These are phyloP conservation scores for Thymus mandschuricus DNA, from an alignment of 257 asterid species.

Conservation along the genomic window DNA sequence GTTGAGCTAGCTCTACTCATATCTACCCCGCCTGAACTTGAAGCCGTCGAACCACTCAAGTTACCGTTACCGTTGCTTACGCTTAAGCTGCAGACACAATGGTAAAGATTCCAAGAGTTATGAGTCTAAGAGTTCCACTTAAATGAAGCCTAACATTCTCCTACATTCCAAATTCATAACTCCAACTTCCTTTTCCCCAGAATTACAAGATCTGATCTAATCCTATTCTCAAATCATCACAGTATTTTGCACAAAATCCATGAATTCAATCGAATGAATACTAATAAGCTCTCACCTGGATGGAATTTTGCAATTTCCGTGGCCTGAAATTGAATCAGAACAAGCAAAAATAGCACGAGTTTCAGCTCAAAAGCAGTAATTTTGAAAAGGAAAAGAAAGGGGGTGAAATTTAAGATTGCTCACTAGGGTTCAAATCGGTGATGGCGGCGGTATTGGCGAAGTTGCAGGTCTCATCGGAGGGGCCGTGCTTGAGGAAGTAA, in stretches of 20 bases:
- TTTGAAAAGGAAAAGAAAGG: background rate
- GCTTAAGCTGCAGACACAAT: conserved; percentile 44
- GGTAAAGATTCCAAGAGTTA: background rate
- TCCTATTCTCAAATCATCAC: background rate
- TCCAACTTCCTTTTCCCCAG: background rate
- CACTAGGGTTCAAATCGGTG: conserved; percentile 80
- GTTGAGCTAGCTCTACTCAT: conserved; percentile 38
- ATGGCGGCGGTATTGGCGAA: conserved; percentile 74
- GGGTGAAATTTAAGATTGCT: conserved; percentile 8
- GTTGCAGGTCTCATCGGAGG: conserved; percentile 58
- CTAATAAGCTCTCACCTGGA: conserved; percentile 58
- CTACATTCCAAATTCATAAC: background rate
- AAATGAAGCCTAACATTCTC: background rate
- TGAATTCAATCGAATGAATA: background rate
- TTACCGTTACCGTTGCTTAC: conserved; percentile 51
- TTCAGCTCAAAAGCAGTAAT: background rate
- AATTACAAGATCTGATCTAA: background rate
- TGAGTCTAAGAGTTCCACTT: background rate
- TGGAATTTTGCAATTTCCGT: conserved; percentile 64
- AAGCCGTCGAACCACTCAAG: conserved; percentile 40
- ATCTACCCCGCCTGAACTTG: conserved; percentile 41
- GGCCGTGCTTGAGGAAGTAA: conserved; percentile 62
- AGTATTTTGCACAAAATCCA: background rate
- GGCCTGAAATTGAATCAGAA: conserved; percentile 51
- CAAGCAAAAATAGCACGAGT: background rate